Percentiles rank a stretch among this genome's conserved stretches.
These are phyloP conservation scores for Phytophthora sp. DNA, from an alignment of 352 stramenopile genomes.

Conservation along the genomic window DNA sequence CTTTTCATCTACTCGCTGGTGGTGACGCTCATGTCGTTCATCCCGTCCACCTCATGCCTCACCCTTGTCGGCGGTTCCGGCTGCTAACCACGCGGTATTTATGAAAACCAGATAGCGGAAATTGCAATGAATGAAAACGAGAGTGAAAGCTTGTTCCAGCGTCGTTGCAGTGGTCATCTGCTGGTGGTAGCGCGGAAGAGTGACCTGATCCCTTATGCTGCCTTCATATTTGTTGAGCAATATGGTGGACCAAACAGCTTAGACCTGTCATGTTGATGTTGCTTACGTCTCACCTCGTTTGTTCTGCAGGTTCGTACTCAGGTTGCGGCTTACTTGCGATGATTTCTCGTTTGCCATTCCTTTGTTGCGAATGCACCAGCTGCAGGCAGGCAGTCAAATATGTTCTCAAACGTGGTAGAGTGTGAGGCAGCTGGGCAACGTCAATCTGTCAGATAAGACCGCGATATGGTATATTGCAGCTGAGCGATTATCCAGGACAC, in stretches of 20 bases:
- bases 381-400: not conserved
- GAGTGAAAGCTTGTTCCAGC: conserved; percentile 1
- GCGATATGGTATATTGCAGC: conserved; percentile 7
- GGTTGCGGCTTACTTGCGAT: conserved; percentile 2
- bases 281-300: not conserved
- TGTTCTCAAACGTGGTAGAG: conserved; percentile 14
- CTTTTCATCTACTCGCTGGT: conserved; percentile 46
- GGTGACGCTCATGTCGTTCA: conserved; percentile 45
- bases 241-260: too few relatives aligned
- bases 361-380: not conserved
- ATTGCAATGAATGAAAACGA: conserved; percentile 10
- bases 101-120: conserved; percentile 22
- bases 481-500: conserved; percentile 6
- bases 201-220: conserved; percentile 4
- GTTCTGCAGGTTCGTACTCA: not conserved
- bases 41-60: conserved; percentile 41
- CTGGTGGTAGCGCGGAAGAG: not conserved
- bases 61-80: conserved; percentile 38
- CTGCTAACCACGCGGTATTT: conserved; percentile 40
- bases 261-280: too few relatives aligned
- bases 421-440: not conserved
- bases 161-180: conserved; percentile 8
- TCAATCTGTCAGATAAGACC: conserved; percentile 24
- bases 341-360: not conserved
- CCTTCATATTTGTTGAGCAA: too few relatives aligned